Evolutionary conservation across 306 rosid genomes (phyloP).

Genomic region (Sicyos baderoa): DNA sequence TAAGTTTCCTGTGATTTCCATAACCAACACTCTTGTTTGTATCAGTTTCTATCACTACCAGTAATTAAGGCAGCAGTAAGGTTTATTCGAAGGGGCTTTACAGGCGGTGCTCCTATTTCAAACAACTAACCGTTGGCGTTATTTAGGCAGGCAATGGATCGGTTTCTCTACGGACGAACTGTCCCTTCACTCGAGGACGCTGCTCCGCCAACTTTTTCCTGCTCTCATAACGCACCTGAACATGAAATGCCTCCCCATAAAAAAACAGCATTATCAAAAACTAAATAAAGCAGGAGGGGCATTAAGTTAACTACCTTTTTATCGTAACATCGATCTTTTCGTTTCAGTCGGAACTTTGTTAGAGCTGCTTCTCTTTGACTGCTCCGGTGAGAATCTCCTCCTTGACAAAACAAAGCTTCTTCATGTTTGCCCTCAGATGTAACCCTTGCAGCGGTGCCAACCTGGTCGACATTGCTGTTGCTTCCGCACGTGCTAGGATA

Average conservation of each 20-base stretch:
- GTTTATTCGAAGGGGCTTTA: conserved; percentile 1
- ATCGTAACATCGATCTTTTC: conserved; percentile 92
- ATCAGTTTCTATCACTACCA: not conserved
- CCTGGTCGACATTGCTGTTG: conserved; percentile 50
- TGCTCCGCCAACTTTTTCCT: conserved; percentile 97
- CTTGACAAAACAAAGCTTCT: conserved; percentile 34
- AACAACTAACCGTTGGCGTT: conserved; percentile 31
- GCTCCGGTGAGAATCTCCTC: conserved; percentile 42
- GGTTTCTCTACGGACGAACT: conserved; percentile 65
- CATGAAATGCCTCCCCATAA: conserved; percentile 18
- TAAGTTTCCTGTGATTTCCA: conserved; percentile 19
- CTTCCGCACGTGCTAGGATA: conserved; percentile 79
- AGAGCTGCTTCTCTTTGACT: conserved; percentile 78
- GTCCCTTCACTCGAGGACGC: conserved; percentile 96
- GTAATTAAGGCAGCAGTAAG: not conserved
- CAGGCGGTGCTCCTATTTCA: not conserved
- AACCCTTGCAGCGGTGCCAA: conserved; percentile 28
- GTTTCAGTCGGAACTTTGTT: conserved; percentile 74
- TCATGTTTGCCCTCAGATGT: conserved; percentile 58
- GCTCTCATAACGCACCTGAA: conserved; percentile 95
- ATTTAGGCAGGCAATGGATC: conserved; percentile 35
- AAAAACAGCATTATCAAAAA: conserved; percentile 16
- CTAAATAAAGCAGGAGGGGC: not conserved
- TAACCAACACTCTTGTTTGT: not conserved
- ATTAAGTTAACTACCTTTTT: conserved; percentile 55